Percentiles rank a stretch among this genome's conserved stretches.
phyloP scores from a whole-genome alignment of 75 land plant genomes.

The Chamaecyparis obtusa region DNA sequence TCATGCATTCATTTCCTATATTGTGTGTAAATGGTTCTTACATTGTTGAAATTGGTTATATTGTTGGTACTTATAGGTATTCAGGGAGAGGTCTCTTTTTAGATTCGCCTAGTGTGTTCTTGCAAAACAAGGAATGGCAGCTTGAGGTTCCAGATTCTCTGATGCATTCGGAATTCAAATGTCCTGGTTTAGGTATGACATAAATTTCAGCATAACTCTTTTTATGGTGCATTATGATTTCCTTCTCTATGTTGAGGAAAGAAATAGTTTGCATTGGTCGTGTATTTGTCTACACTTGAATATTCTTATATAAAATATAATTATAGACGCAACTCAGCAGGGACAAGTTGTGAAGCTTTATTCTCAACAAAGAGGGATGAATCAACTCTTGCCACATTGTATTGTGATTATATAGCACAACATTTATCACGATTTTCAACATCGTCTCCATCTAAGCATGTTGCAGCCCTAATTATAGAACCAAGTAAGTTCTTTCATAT shows the following conservation, averaged over 20 bases:
- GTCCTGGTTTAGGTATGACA: not conserved
- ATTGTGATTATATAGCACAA: conserved; percentile 52
- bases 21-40: not conserved
- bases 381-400: conserved; percentile 49
- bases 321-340: conserved; percentile 23
- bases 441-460: conserved; percentile 11
- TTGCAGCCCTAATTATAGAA: conserved; percentile 85
- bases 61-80: conserved; percentile 51
- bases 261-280: not conserved
- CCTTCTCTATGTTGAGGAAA: not conserved
- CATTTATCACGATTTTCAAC: conserved; percentile 30
- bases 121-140: conserved; percentile 51
- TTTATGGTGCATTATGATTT: not conserved
- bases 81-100: conserved; percentile 87
- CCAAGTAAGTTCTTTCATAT: conserved; percentile 53
- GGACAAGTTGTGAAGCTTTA: conserved; percentile 41
- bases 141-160: conserved; percentile 52
- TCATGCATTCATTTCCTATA: not conserved
- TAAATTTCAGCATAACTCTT: not conserved
- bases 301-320: not conserved
- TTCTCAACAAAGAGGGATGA: conserved; percentile 54
- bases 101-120: conserved; percentile 70
- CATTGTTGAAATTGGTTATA: not conserved
- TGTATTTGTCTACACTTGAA: conserved; percentile 1
- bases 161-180: not conserved